Percentiles rank a stretch among this genome's conserved stretches.
Evolutionary conservation across 768 basidiomycete species (phyloP).

Genomic region (Pleurotus giganteus): DNA sequence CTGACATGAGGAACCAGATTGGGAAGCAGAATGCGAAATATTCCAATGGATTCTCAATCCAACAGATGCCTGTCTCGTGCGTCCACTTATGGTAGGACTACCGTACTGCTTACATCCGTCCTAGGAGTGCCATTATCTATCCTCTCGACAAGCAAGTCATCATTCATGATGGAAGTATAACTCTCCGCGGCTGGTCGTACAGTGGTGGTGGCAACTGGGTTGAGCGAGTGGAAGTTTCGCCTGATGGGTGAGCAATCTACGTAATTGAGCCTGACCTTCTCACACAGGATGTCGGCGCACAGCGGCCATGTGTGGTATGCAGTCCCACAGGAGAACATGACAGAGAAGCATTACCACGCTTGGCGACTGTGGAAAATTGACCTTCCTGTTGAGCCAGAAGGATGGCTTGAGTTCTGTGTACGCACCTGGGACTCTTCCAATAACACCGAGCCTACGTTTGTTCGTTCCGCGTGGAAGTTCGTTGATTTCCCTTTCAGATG

Average conservation of each 20-base stretch:
- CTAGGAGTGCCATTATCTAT: conserved; percentile 48
- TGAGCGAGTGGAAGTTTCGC: conserved; percentile 52
- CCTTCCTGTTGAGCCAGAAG: conserved; percentile 51
- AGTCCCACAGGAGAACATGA: conserved; percentile 43
- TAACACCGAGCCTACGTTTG: conserved; percentile 55
- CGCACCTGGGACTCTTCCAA: conserved; percentile 58
- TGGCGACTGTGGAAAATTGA: conserved; percentile 54
- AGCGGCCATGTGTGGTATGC: conserved; percentile 52
- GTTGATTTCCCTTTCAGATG: conserved; percentile 14
- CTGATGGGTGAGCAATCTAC: conserved; percentile 37
- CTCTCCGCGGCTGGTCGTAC: conserved; percentile 42
- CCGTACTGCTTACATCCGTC: background rate
- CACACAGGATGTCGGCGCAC: background rate
- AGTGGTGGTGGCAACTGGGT: conserved; percentile 53
- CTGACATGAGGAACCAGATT: conserved; percentile 25
- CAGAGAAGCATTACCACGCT: conserved; percentile 54
- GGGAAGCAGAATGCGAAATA: conserved; percentile 53
- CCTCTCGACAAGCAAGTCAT: conserved; percentile 43
- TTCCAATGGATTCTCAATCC: conserved; percentile 56
- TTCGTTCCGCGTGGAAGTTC: conserved; percentile 55
- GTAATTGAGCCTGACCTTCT: background rate
- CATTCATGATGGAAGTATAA: conserved; percentile 46
- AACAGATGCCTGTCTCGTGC: conserved; percentile 58
- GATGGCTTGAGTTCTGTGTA: conserved; percentile 55
- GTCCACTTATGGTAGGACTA: conserved; percentile 17